Conservation (phyloP, 2,329 filamentous ascomycete genomes). For the Aspergillus neotritici region DNA sequence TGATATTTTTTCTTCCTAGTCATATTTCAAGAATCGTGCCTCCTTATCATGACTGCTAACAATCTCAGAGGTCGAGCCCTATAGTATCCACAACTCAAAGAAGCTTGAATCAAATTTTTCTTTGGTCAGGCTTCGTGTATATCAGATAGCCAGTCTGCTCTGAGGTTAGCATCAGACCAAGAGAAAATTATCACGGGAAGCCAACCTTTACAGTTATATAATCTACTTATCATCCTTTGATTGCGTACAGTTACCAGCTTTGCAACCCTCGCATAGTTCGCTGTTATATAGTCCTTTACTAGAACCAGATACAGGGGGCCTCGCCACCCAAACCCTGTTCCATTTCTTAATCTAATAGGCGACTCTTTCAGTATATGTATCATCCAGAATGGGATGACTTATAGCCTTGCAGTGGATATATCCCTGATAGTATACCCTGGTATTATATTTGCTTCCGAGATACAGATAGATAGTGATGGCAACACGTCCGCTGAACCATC, state of each 20-base stretch:
- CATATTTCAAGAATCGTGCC: too few relatives aligned
- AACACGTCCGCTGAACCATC: constrained; percentile 40
- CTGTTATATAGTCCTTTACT: constrained; percentile 25
- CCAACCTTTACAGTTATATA: too few relatives aligned
- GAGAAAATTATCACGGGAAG: too few relatives aligned
- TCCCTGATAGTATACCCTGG: constrained; percentile 41
- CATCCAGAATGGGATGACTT: constrained; percentile 30
- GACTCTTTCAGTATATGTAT: constrained; percentile 40
- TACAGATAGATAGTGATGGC: constrained; percentile 43
- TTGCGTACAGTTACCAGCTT: constrained; percentile 22
- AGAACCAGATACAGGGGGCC: constrained; percentile 2
- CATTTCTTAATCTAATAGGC: constrained; percentile 42
- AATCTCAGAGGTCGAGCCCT: too few relatives aligned
- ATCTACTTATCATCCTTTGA: background rate
- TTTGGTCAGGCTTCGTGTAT: too few relatives aligned
- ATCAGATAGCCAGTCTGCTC: too few relatives aligned
- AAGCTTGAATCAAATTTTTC: too few relatives aligned
- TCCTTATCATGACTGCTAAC: too few relatives aligned
- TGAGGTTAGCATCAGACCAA: too few relatives aligned
- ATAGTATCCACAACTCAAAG: too few relatives aligned
- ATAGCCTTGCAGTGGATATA: constrained; percentile 35
- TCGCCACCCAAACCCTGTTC: constrained; percentile 29
- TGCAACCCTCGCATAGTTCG: constrained; percentile 30
- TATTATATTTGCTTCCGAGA: constrained; percentile 36
- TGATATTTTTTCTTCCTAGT: too few relatives aligned